A percentile compares a stretch with the other conserved stretches of the same genome.
phyloP scores from a whole-genome alignment of 768 basidiomycete genomes.

The Leccinum truebloodii region DNA sequence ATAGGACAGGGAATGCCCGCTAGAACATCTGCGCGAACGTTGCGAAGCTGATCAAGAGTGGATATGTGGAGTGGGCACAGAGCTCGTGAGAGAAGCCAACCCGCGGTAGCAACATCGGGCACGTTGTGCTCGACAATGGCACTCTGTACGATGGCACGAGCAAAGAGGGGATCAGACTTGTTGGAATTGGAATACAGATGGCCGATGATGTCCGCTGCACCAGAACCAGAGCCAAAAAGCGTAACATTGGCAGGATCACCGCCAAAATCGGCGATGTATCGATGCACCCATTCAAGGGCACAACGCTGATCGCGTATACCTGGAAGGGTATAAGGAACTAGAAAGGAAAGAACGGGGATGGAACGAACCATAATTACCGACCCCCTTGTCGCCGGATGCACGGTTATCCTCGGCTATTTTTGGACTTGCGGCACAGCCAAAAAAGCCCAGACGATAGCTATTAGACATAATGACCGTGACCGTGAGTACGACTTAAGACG shows the following conservation, averaged over 20 bases:
- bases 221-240: conserved; percentile 42
- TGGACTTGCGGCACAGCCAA: conserved; percentile 73
- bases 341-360: conserved; percentile 1
- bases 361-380: conserved; percentile 72
- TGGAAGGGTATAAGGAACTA: conserved; percentile 23
- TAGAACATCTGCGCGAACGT: conserved; percentile 58
- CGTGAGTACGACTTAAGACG: conserved; percentile 17
- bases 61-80: conserved; percentile 56
- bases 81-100: conserved; percentile 66
- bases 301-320: conserved; percentile 65
- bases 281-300: conserved; percentile 65
- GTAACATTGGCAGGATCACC: conserved; percentile 58
- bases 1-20: conserved; percentile 50
- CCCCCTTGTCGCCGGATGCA: conserved; percentile 63
- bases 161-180: conserved; percentile 59
- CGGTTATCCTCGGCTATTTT: conserved; percentile 69
- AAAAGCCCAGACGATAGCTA: conserved; percentile 75
- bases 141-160: conserved; percentile 77
- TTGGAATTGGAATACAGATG: conserved; percentile 68
- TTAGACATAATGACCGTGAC: conserved; percentile 1
- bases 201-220: conserved; percentile 55
- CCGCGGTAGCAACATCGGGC: conserved; percentile 58
- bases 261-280: conserved; percentile 62
- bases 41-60: conserved; percentile 62
- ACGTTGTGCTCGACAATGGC: conserved; percentile 62